phyloP scores from a whole-genome alignment of 768 basidiomycete species.

The Boletus fagicola region DNA sequence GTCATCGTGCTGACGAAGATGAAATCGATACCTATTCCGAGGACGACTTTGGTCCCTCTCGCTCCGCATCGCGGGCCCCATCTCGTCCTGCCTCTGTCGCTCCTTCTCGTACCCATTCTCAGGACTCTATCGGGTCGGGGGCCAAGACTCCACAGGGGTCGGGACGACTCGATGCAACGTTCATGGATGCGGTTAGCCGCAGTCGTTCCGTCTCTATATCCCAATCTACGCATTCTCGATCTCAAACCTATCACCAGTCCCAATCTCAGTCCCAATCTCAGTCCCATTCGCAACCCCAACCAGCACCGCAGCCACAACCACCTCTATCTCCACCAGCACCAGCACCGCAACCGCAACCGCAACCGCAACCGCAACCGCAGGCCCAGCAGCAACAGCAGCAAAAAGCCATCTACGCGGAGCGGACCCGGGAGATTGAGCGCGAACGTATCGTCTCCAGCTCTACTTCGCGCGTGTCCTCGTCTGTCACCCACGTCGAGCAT shows the following conservation, averaged over 20 bases:
- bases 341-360: background rate
- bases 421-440: constrained; percentile 24
- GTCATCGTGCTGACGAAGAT: constrained; percentile 70
- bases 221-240: constrained; percentile 20
- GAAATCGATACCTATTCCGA: constrained; percentile 64
- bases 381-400: constrained; percentile 4
- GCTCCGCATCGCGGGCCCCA: constrained; percentile 34
- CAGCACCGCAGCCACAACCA: background rate
- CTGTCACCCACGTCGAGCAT: constrained; percentile 20
- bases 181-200: constrained; percentile 32
- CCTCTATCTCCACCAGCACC: background rate
- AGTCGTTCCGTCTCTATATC: constrained; percentile 24
- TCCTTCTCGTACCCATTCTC: constrained; percentile 55
- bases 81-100: constrained; percentile 47
- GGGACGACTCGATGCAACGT: constrained; percentile 26
- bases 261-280: constrained; percentile 15
- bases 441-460: constrained; percentile 28
- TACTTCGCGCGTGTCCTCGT: constrained; percentile 26
- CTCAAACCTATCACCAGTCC: constrained; percentile 14
- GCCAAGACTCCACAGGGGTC: constrained; percentile 32
- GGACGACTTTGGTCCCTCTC: constrained; percentile 49
- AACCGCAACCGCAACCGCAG: background rate
- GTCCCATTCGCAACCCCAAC: background rate
- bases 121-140: constrained; percentile 36
- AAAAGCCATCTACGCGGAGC: constrained; percentile 25